Evolutionary conservation across 352 stramenopile genomes (phyloP), one percentile per base, ranked within the genome.

Genomic region (Globisporangium lucens): DNA sequence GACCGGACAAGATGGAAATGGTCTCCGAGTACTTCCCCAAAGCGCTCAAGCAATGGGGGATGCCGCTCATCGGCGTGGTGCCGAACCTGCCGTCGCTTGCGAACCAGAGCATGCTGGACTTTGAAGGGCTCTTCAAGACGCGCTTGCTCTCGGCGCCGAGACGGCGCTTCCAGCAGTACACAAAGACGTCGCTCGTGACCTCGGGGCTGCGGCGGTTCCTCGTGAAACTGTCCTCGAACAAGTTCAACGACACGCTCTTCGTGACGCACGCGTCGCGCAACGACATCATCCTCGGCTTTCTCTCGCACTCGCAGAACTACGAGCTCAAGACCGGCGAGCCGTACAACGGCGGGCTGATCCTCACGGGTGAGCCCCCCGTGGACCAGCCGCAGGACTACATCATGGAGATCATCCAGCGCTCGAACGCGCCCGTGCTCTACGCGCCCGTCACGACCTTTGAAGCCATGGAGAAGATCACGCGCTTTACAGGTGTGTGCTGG

Each of bases 201-300:
- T 94, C 91, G 20, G 90, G 89, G 0, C 75, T 97, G 56, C 67
- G 87, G 36, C 74, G 87, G 17, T 97, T 97, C 67, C 69, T 97
- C 30, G 79, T 83, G 47, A 93, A 96, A 60, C 69, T 97, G 9
- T 79, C 80, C n/a, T 84, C 75, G 10, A 77, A 89, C 33, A 67
- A 90, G 63, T 91, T 81, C 71, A 86, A 89, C 55, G 75, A 92
- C 63, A 90, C 89, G 66, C 77, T 96, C 43, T 97, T 97, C 61
- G 87, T 97, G 29, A 97, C 90, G 12, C 91, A 97, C 73, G 81
- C 89, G 17, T 96, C 85, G 35, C 83, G 91, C 36, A 94, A 92
- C 67, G 91, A 97, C 72, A 97, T 97, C 69, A 96, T 97, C 60
- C 72, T 97, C 24, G 89, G 88, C 53, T 92, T 97, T 56, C 63